Base-by-base conservation (phyloP, 2,329 filamentous ascomycete genomes). In the Xylaria sp. region DNA sequence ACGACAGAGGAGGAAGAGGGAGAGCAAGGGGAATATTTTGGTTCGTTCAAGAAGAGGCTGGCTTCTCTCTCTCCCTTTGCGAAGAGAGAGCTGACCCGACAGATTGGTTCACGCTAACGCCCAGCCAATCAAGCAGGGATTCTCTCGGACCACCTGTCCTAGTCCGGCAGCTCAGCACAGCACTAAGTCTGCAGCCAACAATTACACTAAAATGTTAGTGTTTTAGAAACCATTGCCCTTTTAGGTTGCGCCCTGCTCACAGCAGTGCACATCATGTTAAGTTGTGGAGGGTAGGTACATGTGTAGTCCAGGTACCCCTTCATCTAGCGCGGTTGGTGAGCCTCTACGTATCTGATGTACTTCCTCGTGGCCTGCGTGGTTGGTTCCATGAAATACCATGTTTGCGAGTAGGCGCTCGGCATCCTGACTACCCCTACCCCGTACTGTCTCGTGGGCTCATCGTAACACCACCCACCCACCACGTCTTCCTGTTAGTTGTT, bases 161-260 rank as follows among this genome's bases (percentile, higher is more conserved):
- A 70, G 58, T 71, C 59, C 25, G 62, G 64, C 49, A 68, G 66
- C 62, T 60, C 61, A 70, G 41, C 55, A n/a, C 56, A 62, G 58
- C 62, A 36, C 46, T 57, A 62, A 62, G 64, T 58, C 68, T 61
- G 63, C 52, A 68, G 61, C 41, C 60, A 59, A 58, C 62, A 62
- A 48, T 70, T 70, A 65, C 31, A 25, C 28, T 41, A 56, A 56
- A 23, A 43, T 33, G 28, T 20, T 55, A 36, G 52, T 54, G n/a
- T 58, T 51, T 56, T 39, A 65, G 56, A 61, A 64, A 18, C 54
- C 20, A 49, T 55, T 56, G 9, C 55, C 55, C 13, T 48, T 51
- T 62, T 54, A 39, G 65, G 56, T 20, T 33, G 41, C 18, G 41
- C 23, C 18, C 54, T 31, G 23, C 43, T 28, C 25, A n/a, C 12